Percentiles rank a stretch among this genome's conserved stretches.
phyloP scores from a whole-genome alignment of 2,329 filamentous ascomycete species.

The Aspergillus alliaceus region DNA sequence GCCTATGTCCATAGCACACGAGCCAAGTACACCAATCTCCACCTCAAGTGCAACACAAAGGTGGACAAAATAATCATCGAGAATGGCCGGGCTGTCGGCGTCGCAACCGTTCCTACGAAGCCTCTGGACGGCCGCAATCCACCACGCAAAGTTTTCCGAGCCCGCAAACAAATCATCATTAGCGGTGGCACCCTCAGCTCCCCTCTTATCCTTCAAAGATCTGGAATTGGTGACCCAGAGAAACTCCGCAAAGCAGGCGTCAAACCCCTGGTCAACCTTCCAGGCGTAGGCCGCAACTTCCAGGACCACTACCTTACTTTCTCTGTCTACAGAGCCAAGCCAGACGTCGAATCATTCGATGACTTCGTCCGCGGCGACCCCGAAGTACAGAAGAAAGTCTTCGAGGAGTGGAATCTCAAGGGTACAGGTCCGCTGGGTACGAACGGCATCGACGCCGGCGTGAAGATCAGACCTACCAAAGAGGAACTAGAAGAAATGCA shows the following conservation, averaged over 20 bases:
- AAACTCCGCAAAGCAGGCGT: slow-evolving; percentile 69
- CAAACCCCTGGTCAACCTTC: slow-evolving; percentile 68
- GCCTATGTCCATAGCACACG: slow-evolving; percentile 77
- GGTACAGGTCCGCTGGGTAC: slow-evolving; percentile 76
- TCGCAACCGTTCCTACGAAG: slow-evolving; percentile 70
- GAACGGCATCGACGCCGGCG: slow-evolving; percentile 77
- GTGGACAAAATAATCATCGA: slow-evolving; percentile 75
- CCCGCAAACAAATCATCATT: slow-evolving; percentile 73
- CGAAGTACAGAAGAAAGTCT: slow-evolving; percentile 70
- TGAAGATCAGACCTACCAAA: slow-evolving; percentile 71
- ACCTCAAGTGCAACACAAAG: slow-evolving; percentile 73
- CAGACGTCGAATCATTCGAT: slow-evolving; percentile 74
- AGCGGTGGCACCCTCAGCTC: slow-evolving; percentile 72
- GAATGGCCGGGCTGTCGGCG: slow-evolving; percentile 68
- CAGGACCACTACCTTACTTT: slow-evolving; percentile 76
- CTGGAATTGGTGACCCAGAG: slow-evolving; percentile 70
- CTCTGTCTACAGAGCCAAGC: slow-evolving; percentile 69
- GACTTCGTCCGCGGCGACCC: slow-evolving; percentile 76
- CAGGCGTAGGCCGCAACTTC: slow-evolving; percentile 74
- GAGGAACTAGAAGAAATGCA: slow-evolving; percentile 69
- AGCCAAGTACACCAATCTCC: slow-evolving; percentile 67
- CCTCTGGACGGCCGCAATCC: slow-evolving; percentile 58
- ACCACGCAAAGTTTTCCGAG: slow-evolving; percentile 60
- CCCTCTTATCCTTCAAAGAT: slow-evolving; percentile 72
- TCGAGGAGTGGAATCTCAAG: slow-evolving; percentile 75